phyloP scores from a whole-genome alignment of 768 basidiomycete genomes.

The Ramaria rubella region DNA sequence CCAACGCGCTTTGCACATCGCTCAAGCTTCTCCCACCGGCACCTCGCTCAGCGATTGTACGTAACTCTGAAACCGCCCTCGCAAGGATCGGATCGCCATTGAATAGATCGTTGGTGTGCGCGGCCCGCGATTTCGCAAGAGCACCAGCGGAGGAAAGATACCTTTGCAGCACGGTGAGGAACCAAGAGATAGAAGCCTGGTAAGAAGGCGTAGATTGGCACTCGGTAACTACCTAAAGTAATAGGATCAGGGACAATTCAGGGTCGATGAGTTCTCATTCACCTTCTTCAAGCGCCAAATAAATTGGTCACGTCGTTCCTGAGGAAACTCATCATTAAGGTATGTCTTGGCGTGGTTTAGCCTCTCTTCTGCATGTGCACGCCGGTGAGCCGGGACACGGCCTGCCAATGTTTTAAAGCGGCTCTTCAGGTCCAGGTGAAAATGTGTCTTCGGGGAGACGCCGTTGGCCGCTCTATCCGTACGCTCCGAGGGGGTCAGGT shows the following conservation, averaged over 20 bases:
- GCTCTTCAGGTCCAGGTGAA: not conserved
- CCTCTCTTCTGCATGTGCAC: constrained; percentile 25
- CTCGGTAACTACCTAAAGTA: constrained; percentile 30
- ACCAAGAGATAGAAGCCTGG: constrained; percentile 29
- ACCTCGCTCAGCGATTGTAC: constrained; percentile 42
- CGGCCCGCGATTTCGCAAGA: constrained; percentile 17
- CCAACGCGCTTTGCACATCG: constrained; percentile 34
- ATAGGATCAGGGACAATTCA: not conserved
- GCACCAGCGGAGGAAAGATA: constrained; percentile 29
- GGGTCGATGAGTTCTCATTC: not conserved
- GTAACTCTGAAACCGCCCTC: constrained; percentile 31
- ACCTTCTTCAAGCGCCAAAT: constrained; percentile 49
- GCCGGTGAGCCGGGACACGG: constrained; percentile 36
- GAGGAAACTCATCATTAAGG: constrained; percentile 41
- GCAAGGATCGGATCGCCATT: constrained; percentile 31
- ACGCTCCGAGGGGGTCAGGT: not conserved
- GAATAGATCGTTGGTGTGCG: constrained; percentile 6
- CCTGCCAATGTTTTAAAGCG: constrained; percentile 8
- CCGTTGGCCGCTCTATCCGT: not conserved
- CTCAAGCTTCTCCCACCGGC: constrained; percentile 39
- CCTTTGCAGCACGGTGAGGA: constrained; percentile 19
- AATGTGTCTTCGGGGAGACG: not conserved
- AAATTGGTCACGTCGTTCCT: constrained; percentile 43
- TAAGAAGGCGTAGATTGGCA: constrained; percentile 42
- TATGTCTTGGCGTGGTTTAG: constrained; percentile 32